Percentiles rank a stretch among this genome's conserved stretches.
Conservation (phyloP, 805 yeast species). For the Hanseniaspora hatyaiensis region DNA sequence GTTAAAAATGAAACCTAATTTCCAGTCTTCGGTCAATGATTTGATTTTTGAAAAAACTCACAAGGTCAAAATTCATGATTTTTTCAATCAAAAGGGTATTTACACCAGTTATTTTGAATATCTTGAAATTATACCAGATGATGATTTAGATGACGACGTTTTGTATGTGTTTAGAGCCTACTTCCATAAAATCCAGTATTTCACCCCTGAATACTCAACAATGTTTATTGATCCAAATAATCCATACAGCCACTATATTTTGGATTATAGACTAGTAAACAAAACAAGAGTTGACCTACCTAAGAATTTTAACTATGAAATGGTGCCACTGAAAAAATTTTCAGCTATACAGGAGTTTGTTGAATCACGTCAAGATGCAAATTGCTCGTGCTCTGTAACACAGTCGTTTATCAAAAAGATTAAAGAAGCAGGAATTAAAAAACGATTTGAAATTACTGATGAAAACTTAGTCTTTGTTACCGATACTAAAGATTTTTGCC, state of each 20-base stretch:
- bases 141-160: conserved; percentile 58
- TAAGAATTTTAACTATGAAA: background rate
- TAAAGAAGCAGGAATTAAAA: conserved; percentile 5
- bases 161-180: conserved; percentile 42
- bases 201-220: conserved; percentile 13
- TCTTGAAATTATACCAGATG: conserved; percentile 30
- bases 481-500: conserved; percentile 8
- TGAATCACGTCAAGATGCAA: conserved; percentile 4
- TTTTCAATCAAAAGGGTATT: conserved; percentile 9
- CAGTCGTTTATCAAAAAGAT: conserved; percentile 10
- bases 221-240: conserved; percentile 23
- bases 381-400: conserved; percentile 11
- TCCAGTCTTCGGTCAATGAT: background rate
- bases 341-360: conserved; percentile 14
- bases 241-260: conserved; percentile 32
- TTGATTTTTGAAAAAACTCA: background rate
- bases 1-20: background rate
- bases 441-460: conserved; percentile 6
- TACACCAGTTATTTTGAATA: conserved; percentile 8
- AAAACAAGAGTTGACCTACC: background rate
- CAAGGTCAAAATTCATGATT: conserved; percentile 5
- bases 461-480: conserved; percentile 8
- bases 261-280: conserved; percentile 26
- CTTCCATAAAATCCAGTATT: background rate
- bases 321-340: conserved; percentile 1